phyloP scores from a whole-genome alignment of 345 rosid species.

The Erucastrum elatum region DNA sequence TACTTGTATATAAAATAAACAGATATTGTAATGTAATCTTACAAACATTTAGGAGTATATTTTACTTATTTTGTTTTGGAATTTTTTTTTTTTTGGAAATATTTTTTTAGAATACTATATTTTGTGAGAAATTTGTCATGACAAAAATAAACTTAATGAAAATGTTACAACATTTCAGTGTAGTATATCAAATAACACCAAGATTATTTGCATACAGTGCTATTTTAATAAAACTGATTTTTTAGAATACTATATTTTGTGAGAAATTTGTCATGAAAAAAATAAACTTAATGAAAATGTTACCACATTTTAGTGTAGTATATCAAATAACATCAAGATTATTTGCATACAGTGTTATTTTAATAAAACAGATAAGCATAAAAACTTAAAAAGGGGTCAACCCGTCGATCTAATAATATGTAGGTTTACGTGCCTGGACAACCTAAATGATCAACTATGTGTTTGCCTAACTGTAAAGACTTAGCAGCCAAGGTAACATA shows the following conservation, averaged over 20 bases:
- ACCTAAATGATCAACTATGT: background rate
- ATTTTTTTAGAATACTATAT: background rate
- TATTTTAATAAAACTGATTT: too few species aligned
- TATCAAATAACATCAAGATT: background rate
- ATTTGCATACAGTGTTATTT: background rate
- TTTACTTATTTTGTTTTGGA: background rate
- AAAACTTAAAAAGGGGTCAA: background rate
- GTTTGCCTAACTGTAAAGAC: background rate
- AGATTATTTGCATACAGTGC: background rate
- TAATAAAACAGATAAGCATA: background rate
- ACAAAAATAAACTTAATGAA: background rate
- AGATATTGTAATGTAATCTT: background rate
- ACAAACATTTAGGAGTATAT: background rate
- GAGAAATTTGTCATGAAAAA: background rate
- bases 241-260: background rate
- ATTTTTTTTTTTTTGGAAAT: too few species aligned
- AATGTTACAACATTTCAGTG: background rate
- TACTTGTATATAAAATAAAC: too few species aligned
- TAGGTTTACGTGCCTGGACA: background rate
- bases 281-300: too few species aligned
- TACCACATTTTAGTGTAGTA: background rate
- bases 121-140: background rate
- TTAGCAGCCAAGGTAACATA: background rate
- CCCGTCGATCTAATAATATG: background rate
- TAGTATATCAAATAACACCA: background rate